Base-by-base conservation (phyloP, 345 rosid genomes). In the Corchorus olitorius region DNA sequence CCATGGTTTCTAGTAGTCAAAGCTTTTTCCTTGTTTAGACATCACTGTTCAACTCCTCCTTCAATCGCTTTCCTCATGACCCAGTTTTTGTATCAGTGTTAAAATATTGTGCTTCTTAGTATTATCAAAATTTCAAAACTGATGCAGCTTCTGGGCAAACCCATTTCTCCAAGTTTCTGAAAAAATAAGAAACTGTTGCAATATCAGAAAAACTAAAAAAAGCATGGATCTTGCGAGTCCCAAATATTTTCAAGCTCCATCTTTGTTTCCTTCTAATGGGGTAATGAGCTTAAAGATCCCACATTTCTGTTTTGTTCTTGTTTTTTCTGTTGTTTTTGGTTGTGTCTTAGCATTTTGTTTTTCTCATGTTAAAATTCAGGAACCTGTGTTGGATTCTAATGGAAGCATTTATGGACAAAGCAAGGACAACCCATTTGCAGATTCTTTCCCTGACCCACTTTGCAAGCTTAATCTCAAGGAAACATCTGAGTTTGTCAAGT, bases 381-480 rank as follows among this genome's bases (percentile, higher is more conserved):
- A 87, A 65, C 62, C 79, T 20, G 37, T 74, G 62, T 11, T 85
- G 84, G 84, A 81, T 78, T 43, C 53, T 74, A 83, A 75, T 61
- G 55, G 76, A 41, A 65, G 80, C 73, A n/a, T 83, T 65, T 79
- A 77, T 72, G 84, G 86, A 39, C 81, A 76, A 79, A 80, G 73
- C 46, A 81, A 77, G n/a, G 80, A 70, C 59, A 85, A 88, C 82
- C 94, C 92, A 39, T 89, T 93, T 84, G 85, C 75, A 65, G 91
- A 89, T 27, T 5, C 83, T 6, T 81, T 83, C 65, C 68, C 81
- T 17, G 93, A 91, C 83, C 91, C 97, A 56, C 89, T 83, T 66
- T 90, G 91, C 86, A 86, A 83, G 86, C 90, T 89, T 65, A 90
- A 86, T 78, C 91, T 89, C 75, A 88, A 86, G 72, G 96, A 95